phyloP scores from a whole-genome alignment of 345 rosid genomes.

The Ricinus communis region DNA sequence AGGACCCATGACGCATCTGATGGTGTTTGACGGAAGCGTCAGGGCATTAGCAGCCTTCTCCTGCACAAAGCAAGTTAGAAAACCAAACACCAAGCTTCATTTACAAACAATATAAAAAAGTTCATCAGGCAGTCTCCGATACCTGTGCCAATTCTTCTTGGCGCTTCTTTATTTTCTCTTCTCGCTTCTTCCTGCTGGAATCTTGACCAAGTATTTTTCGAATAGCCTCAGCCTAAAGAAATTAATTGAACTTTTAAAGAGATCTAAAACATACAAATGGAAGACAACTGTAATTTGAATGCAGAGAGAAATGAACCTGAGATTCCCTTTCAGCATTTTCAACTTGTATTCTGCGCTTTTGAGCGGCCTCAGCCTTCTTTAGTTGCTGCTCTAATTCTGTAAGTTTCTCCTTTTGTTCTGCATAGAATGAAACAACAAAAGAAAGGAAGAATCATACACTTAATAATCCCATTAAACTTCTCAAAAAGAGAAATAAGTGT shows the following conservation, averaged over 20 bases:
- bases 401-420: constrained; percentile 88
- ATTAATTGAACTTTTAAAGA: not conserved
- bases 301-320: constrained; percentile 54
- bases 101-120: not conserved
- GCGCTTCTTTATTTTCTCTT: constrained; percentile 72
- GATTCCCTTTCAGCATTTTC: constrained; percentile 88
- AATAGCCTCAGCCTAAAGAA: constrained; percentile 80
- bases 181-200: constrained; percentile 85
- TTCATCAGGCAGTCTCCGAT: constrained; percentile 13
- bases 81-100: constrained; percentile 14
- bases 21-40: constrained; percentile 43
- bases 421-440: constrained; percentile 13
- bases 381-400: constrained; percentile 80
- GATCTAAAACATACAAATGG: constrained; percentile 8
- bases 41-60: constrained; percentile 70
- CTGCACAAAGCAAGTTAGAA: constrained; percentile 35
- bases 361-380: constrained; percentile 92
- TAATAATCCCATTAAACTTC: constrained; percentile 15
- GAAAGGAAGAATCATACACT: not conserved
- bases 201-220: constrained; percentile 95
- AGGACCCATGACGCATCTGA: constrained; percentile 74
- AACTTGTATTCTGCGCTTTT: constrained; percentile 80
- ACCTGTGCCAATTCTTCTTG: constrained; percentile 89
- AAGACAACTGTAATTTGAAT: not conserved
- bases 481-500: not conserved